phyloP scores from a whole-genome alignment of 179 eudicot genomes.

The Patellifolia procumbens region DNA sequence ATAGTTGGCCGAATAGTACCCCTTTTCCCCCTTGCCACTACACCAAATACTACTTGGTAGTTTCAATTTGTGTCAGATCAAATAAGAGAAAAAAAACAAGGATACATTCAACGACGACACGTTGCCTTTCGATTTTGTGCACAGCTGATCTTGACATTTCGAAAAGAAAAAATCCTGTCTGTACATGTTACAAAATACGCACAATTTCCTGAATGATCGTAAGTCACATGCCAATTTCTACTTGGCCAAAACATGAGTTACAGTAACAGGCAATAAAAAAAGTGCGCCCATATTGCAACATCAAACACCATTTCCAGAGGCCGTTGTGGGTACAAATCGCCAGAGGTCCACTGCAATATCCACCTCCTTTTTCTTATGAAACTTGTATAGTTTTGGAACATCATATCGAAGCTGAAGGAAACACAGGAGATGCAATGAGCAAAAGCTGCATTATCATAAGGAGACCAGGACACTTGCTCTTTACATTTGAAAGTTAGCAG shows the following conservation, averaged over 20 bases:
- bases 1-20: no score
- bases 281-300: background rate
- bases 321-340: constrained; percentile 71
- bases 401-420: constrained; percentile 70
- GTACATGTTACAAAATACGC: background rate
- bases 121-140: no score
- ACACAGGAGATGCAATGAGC: background rate
- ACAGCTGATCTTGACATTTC: background rate
- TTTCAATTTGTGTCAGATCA: background rate
- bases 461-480: background rate
- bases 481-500: background rate
- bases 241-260: background rate
- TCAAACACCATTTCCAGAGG: constrained; percentile 19
- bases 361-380: constrained; percentile 95
- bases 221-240: background rate
- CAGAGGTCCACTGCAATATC: constrained; percentile 95
- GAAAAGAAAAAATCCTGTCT: background rate
- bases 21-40: no score
- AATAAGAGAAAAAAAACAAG: background rate
- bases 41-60: background rate
- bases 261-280: background rate
- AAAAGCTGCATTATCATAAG: background rate
- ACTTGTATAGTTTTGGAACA: constrained; percentile 84
- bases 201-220: background rate
- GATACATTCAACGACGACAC: background rate